Conservation (phyloP, 805 yeast species). For the Suhomyces kilbournensis region DNA sequence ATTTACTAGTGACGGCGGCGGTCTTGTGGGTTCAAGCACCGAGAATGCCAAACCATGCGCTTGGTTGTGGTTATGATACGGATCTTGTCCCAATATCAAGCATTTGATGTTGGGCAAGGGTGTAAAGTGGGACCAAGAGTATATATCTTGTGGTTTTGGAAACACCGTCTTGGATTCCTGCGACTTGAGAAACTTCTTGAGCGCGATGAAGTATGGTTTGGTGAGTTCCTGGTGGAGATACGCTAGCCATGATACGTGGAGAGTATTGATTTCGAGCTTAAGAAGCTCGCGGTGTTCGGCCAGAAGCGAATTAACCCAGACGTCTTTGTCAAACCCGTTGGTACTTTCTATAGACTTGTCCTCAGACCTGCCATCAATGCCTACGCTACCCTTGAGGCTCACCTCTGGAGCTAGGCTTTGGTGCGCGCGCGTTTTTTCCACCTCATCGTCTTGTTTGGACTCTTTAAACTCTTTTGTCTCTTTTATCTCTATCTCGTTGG, state of each 20-base stretch:
- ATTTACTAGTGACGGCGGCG: slow-evolving; percentile 82
- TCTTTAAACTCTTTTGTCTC: background rate
- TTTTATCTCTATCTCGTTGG: background rate
- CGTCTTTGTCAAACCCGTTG: slow-evolving; percentile 43
- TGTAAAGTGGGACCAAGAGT: slow-evolving; percentile 88
- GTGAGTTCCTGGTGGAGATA: slow-evolving; percentile 67
- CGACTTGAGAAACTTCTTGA: slow-evolving; percentile 66
- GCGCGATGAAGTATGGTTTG: slow-evolving; percentile 76
- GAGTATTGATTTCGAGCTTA: slow-evolving; percentile 61
- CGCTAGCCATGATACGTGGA: slow-evolving; percentile 79
- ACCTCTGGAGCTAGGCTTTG: background rate
- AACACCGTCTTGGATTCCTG: slow-evolving; percentile 51
- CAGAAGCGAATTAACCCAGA: slow-evolving; percentile 50
- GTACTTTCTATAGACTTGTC: slow-evolving; percentile 6
- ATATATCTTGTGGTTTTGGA: slow-evolving; percentile 75
- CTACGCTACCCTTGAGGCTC: background rate
- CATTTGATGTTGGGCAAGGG: slow-evolving; percentile 74
- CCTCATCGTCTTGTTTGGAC: background rate
- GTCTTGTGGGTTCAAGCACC: slow-evolving; percentile 74
- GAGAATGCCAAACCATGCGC: slow-evolving; percentile 97
- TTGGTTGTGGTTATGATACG: slow-evolving; percentile 88
- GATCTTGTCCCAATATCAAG: slow-evolving; percentile 90
- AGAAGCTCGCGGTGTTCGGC: slow-evolving; percentile 52
- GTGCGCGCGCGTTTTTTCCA: background rate
- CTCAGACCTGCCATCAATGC: background rate